Conservation (phyloP, 2,329 filamentous ascomycete species). For the Keithomyces neogunnii region DNA sequence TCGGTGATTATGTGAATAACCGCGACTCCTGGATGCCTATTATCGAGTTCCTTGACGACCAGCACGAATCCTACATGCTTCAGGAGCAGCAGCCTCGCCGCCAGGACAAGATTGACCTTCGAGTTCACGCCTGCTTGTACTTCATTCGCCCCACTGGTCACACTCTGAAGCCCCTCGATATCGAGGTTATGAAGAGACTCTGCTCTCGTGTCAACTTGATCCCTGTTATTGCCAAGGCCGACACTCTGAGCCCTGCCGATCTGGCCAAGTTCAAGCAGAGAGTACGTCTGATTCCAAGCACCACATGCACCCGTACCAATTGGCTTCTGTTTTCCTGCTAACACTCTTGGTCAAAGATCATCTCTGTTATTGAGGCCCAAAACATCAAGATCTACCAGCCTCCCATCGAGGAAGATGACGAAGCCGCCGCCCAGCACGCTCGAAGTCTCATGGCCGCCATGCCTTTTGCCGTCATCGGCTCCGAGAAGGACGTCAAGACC, state of each 20-base stretch:
- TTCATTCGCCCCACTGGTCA: constrained; percentile 98
- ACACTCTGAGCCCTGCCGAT: constrained; percentile 89
- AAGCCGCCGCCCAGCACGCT: constrained; percentile 89
- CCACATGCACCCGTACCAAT: not conserved
- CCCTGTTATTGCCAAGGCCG: constrained; percentile 96
- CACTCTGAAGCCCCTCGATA: constrained; percentile 96
- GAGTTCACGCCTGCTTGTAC: constrained; percentile 97
- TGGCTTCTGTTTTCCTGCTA: constrained; percentile 18
- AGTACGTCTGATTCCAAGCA: constrained; percentile 43
- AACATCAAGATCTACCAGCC: constrained; percentile 99
- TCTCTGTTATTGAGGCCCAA: constrained; percentile 92
- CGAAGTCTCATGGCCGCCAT: constrained; percentile 92
- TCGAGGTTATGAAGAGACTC: constrained; percentile 99
- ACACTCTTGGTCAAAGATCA: constrained; percentile 52
- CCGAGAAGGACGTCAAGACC: constrained; percentile 98
- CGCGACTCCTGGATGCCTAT: constrained; percentile 99
- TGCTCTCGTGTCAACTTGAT: constrained; percentile 98
- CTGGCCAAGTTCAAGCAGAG: constrained; percentile 90
- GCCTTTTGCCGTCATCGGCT: constrained; percentile 98
- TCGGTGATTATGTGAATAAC: constrained; percentile 99
- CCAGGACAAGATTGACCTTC: constrained; percentile 97
- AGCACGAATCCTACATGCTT: constrained; percentile 99
- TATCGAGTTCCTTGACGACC: constrained; percentile 98
- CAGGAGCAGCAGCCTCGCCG: constrained; percentile 99
- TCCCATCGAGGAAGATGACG: constrained; percentile 95